Evolutionary conservation across 2,329 filamentous ascomycete genomes (phyloP).

Genomic region (Botrytis elliptica): DNA sequence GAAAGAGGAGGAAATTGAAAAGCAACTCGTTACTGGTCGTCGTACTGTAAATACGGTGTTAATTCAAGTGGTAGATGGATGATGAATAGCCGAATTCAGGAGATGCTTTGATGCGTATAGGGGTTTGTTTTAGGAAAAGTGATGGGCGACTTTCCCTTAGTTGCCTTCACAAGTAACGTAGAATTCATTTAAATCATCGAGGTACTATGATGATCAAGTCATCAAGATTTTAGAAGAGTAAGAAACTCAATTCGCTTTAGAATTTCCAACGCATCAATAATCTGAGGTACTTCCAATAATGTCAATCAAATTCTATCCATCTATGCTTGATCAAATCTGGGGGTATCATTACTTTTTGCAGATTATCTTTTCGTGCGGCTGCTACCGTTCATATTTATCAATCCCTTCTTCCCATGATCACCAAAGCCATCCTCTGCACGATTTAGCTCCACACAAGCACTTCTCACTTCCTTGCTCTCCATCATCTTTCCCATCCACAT

Average conservation of each 20-base stretch:
- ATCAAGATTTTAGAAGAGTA: background rate
- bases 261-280: background rate
- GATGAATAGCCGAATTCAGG: background rate
- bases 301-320: background rate
- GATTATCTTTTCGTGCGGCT: background rate
- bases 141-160: background rate
- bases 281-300: background rate
- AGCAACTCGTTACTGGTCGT: background rate
- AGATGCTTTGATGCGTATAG: background rate
- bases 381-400: background rate
- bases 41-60: background rate
- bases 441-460: conserved; percentile 63
- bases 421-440: conserved; percentile 72
- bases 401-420: conserved; percentile 33
- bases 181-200: background rate
- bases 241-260: background rate
- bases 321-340: background rate
- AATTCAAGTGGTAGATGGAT: background rate
- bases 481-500: conserved; percentile 62
- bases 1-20: fast-evolving
- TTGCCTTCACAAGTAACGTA: too few species aligned
- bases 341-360: background rate
- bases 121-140: background rate
- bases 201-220: too few species aligned
- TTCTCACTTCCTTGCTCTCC: conserved; percentile 42